A percentile compares a stretch with the other conserved stretches of the same genome.
Conservation (phyloP, 345 rosid genomes). For the Eucalyptus cladocalyx region DNA sequence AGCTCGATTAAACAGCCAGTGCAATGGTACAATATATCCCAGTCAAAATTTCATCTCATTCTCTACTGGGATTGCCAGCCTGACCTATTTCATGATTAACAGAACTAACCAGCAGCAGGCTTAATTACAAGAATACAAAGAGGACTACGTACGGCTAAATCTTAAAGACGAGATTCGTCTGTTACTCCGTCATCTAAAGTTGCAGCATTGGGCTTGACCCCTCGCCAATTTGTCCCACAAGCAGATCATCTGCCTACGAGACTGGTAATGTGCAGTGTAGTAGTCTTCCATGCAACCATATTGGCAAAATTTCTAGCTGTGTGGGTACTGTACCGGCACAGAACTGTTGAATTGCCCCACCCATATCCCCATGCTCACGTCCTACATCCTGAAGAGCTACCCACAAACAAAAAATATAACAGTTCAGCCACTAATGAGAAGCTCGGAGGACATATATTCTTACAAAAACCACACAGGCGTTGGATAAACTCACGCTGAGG, state of each 20-base stretch:
- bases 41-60: background rate
- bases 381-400: conserved; percentile 98
- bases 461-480: background rate
- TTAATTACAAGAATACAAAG: background rate
- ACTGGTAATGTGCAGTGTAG: conserved; percentile 91
- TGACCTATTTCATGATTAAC: background rate
- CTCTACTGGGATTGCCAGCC: background rate
- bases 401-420: background rate
- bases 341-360: conserved; percentile 71
- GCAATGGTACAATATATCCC: background rate
- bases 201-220: conserved; percentile 77
- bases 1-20: background rate
- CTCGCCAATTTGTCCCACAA: conserved; percentile 78
- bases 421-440: background rate
- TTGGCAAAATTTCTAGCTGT: conserved; percentile 93
- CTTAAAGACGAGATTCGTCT: background rate
- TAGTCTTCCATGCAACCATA: conserved; percentile 87
- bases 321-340: conserved; percentile 63
- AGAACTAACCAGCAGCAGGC: background rate
- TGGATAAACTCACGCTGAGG: conserved; percentile 51
- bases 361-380: conserved; percentile 99
- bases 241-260: conserved; percentile 91
- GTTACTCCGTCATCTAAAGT: conserved; percentile 46
- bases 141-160: background rate
- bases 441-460: background rate